Percentiles rank a stretch among this genome's conserved stretches.
These are phyloP conservation scores for Metschnikowia gruessii DNA, from an alignment of 805 yeast species.

Conservation along the genomic window DNA sequence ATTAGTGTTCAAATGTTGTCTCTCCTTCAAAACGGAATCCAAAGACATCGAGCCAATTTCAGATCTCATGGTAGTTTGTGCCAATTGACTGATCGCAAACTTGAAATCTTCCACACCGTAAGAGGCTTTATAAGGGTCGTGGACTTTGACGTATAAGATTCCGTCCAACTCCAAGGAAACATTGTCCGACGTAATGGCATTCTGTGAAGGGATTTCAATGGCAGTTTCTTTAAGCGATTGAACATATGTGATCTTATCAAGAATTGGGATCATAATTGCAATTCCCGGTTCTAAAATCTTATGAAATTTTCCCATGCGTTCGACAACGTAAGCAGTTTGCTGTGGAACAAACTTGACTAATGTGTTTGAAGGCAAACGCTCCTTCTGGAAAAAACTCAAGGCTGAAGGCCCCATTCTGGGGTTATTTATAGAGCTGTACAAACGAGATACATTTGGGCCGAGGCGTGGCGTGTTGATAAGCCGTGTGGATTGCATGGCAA, in stretches of 20 bases:
- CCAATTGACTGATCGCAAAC: conserved; percentile 80
- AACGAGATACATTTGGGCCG: conserved; percentile 4
- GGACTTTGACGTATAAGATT: conserved; percentile 70
- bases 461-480: not conserved
- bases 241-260: conserved; percentile 77
- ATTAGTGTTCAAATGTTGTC: conserved; percentile 68
- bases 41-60: conserved; percentile 82
- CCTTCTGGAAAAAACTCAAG: conserved; percentile 58
- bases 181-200: conserved; percentile 83
- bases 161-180: conserved; percentile 86
- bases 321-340: conserved; percentile 88
- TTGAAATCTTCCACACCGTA: conserved; percentile 88
- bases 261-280: conserved; percentile 65
- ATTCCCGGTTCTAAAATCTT: conserved; percentile 68
- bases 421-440: conserved; percentile 9
- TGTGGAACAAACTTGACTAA: conserved; percentile 79
- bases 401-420: conserved; percentile 14
- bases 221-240: conserved; percentile 81
- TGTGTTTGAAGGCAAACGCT: conserved; percentile 70
- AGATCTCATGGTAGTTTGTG: conserved; percentile 88
- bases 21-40: conserved; percentile 74
- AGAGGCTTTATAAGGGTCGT: conserved; percentile 80
- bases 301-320: conserved; percentile 84
- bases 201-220: conserved; percentile 79
- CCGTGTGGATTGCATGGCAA: conserved; percentile 7